Evolutionary conservation across 441 rosid species (phyloP), one percentile per base, ranked within the genome.

Genomic region (Populus tomentosa): DNA sequence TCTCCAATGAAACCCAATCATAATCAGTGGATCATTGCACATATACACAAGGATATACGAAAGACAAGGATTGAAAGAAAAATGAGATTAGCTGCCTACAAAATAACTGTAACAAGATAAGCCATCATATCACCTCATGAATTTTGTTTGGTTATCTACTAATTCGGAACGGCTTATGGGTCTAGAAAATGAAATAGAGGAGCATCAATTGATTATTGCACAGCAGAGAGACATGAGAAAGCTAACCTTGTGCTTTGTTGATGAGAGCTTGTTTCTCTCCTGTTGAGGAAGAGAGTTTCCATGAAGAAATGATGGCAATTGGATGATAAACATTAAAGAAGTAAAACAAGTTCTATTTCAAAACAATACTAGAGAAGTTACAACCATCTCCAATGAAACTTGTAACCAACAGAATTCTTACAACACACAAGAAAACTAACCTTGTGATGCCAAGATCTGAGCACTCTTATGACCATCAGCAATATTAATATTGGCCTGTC

Each of bases 381-480:
- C 5, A 42, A 42, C 53, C 53, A 42, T 42, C 53, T 42, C 53
- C 53, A 42, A 42, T 42, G 53, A 42, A 3, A 42, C 53, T 42
- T 11, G 53, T 42, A 42, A 42, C 0, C 18, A 42, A 42, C 53
- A 42, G 50, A 42, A 42, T 42, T 42, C 50, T 42, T 1, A 42
- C 16, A 0, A 11, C 50, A 42, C 50, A 42, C 16, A 46, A 46
- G 56, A 46, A 46, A 46, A 46, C 56, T 46, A 46, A 77, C 91
- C 91, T 87, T 90, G 92, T 9, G 96, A 86, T 71, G 84, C 90
- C 80, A 89, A 81, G 76, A 89, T 90, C 56, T 86, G 89, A 69
- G 96, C 73, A 83, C 61, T 88, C 83, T 92, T 94, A 84, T 69
- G 87, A 80, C 97, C 96, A 84, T 94, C 94, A 21, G 98, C 98